phyloP scores from a whole-genome alignment of 2,329 filamentous ascomycete species.

The Clonostachys sp. region DNA sequence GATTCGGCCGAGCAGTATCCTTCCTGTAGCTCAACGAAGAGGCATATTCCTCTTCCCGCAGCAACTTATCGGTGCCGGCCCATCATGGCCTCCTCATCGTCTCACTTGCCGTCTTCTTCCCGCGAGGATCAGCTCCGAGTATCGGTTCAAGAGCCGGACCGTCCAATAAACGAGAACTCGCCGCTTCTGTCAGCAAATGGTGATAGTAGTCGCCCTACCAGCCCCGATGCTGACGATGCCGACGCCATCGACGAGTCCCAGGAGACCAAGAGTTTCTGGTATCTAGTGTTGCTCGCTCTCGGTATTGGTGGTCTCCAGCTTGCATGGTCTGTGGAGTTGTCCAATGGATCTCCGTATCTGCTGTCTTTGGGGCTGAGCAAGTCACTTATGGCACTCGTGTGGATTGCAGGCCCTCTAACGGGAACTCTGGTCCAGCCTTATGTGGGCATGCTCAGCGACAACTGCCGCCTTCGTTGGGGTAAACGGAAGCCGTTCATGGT shows the following conservation, averaged over 20 bases:
- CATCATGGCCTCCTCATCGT: neutral
- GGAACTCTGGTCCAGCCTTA: constrained; percentile 79
- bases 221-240: constrained; percentile 4
- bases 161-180: constrained; percentile 18
- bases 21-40: neutral
- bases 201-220: neutral
- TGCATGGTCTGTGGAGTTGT: constrained; percentile 92
- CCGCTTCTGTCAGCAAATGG: constrained; percentile 16
- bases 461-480: constrained; percentile 69
- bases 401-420: constrained; percentile 77
- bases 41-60: neutral
- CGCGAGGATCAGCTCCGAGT: neutral
- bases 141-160: constrained; percentile 9
- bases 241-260: constrained; percentile 30
- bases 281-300: constrained; percentile 80
- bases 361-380: constrained; percentile 79
- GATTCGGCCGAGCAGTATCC: neutral
- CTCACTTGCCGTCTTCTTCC: neutral
- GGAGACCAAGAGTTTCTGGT: constrained; percentile 76
- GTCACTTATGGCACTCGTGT: constrained; percentile 76
- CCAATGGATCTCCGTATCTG: constrained; percentile 83
- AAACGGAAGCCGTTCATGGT: constrained; percentile 81
- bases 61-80: neutral
- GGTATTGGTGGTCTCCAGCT: constrained; percentile 87
- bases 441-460: constrained; percentile 76